Base-by-base conservation (phyloP, 2,329 filamentous ascomycete genomes). In the Penicillium sp. region DNA sequence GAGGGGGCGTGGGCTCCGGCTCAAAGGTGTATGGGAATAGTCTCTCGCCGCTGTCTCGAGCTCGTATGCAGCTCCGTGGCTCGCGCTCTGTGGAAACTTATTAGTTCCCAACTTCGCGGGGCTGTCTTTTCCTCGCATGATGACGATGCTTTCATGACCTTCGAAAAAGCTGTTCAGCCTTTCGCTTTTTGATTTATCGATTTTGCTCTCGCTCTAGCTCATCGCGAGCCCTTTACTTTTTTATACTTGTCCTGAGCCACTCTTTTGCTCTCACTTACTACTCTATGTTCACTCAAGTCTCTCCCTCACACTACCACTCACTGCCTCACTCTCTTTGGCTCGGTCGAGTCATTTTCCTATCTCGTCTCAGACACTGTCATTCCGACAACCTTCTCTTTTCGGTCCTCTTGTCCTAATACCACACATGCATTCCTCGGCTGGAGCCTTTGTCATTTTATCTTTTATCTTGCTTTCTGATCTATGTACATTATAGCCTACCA, bases 11-110 rank as follows among this genome's bases (percentile, higher is more conserved):
- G 13, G 58, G 51, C 4, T 40, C 49, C 14, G 58, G 51, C 4
- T 40, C 49, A 21, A 46, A 49, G 16, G 43, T 39, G n/a, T 63
- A 54, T 27, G 55, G 59, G 11, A 54, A 49, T 38, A 61, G 58
- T 45, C 29, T 63, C 21, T 61, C 59, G 13, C 60, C 62, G 13
- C 51, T 61, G 14, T 58, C 61, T 11, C 59, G 60, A 4, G 59
- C 60, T 9, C 52, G 61, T 7, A 59, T 63, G 60, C 64, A 60
- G 44, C 54, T 65, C n/a, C 59, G 60, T 5, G 58, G 56, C 18
- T 36, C 54, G 29, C 63, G 60, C 38, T 70, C 64, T 8, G 67
- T 70, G 42, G 63, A 66, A 52, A 62, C 62, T 39, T 69, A 63
- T 46, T 70, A 58, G 47, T 16, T 34, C 27, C 27, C 27, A 6